Evolutionary conservation across 805 yeast species (phyloP).

Genomic region (Tetrapisispora phaffii): DNA sequence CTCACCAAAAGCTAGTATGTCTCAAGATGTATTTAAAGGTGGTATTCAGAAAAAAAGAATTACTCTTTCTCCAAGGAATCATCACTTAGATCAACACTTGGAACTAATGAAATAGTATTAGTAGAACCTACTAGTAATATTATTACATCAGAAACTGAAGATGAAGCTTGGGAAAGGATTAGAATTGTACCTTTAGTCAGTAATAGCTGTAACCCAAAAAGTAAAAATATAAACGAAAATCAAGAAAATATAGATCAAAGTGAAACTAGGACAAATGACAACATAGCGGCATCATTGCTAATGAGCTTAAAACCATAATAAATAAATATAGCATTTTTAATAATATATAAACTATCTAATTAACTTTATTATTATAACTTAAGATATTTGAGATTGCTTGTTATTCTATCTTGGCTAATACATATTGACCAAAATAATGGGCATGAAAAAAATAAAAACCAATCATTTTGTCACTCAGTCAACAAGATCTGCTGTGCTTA

Average conservation of each 20-base stretch:
- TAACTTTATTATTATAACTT: background rate
- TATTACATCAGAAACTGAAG: conserved; percentile 66
- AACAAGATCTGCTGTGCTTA: conserved; percentile 9
- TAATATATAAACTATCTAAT: background rate
- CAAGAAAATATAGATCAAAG: background rate
- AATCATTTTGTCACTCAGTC: conserved; percentile 5
- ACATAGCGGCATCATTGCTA: conserved; percentile 24
- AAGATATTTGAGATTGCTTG: background rate
- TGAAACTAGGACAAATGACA: conserved; percentile 10
- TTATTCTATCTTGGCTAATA: no score
- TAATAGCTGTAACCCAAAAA: conserved; percentile 32
- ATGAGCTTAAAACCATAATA: conserved; percentile 26
- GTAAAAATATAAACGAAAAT: conserved; percentile 5
- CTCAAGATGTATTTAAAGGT: background rate
- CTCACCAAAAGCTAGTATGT: conserved; percentile 8
- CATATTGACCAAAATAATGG: background rate
- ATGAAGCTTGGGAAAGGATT: conserved; percentile 91
- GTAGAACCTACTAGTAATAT: conserved; percentile 13
- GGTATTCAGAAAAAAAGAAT: conserved; percentile 16
- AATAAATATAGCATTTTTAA: background rate
- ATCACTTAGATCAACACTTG: conserved; percentile 29
- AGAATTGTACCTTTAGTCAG: conserved; percentile 49
- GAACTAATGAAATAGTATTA: conserved; percentile 29
- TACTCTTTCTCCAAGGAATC: conserved; percentile 30
- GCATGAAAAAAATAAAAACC: no score